Conservation (phyloP, 441 rosid species). For the Lepidium campestre region DNA sequence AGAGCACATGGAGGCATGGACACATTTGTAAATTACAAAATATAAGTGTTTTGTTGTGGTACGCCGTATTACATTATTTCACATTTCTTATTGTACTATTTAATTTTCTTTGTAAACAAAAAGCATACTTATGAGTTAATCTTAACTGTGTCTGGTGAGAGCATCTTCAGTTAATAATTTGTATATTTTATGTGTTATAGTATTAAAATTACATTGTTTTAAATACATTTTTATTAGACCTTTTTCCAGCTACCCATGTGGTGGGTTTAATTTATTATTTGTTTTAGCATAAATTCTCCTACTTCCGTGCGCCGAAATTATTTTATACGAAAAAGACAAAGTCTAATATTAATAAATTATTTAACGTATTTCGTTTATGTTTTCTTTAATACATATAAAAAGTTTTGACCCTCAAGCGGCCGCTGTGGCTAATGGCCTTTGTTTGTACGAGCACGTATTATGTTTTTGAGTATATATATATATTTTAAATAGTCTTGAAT, state of each 20-base stretch:
- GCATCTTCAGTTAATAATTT: neutral
- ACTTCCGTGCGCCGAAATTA: constrained; percentile 28
- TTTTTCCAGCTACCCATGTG: constrained; percentile 35
- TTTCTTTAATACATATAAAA: neutral
- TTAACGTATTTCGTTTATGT: neutral
- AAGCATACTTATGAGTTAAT: constrained; percentile 32
- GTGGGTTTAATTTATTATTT: constrained; percentile 19
- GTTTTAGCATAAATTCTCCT: constrained; percentile 19
- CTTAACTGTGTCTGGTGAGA: constrained; percentile 18
- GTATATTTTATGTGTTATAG: neutral
- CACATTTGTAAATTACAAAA: constrained; percentile 31
- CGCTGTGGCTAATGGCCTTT: neutral
- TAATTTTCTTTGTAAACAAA: constrained; percentile 1
- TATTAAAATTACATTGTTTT: neutral
- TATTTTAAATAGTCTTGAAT: no score
- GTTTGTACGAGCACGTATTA: constrained; percentile 1
- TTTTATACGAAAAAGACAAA: neutral
- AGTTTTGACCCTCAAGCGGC: constrained; percentile 10
- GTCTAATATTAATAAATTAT: neutral
- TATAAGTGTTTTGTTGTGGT: constrained; percentile 17
- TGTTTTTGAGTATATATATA: neutral
- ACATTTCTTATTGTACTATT: neutral
- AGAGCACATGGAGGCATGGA: constrained; percentile 53
- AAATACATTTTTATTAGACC: neutral
- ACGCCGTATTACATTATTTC: constrained; percentile 24